Base-by-base conservation (phyloP, 352 stramenopile species). In the Elongisporangium anandrum region DNA sequence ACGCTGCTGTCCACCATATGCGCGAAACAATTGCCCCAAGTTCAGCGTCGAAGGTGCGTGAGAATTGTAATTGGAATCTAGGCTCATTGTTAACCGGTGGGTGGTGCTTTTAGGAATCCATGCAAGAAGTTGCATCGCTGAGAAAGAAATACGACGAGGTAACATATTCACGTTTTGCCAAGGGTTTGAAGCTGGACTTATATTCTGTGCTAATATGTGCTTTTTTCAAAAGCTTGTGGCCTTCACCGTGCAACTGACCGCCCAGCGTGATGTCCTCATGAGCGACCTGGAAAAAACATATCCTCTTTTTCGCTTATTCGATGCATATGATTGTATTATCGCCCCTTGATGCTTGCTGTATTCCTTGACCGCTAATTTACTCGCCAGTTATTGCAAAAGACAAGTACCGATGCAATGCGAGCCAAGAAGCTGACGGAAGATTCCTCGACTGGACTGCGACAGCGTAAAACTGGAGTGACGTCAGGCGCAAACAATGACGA, bases 81-180 rank as follows among this genome's bases (percentile, higher is more conserved):
- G 26, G 45, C 29, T 34, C 1, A 47, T 7, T 20, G 17, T 48
- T 56, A 41, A 23, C 0, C 61, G 12, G 15, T 29, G 7, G 47
- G 54, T 61, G 51, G 20, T 51, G 22, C 39, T 3, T 16, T 41
- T 45, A 92, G 58, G 81, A 90, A 58, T 58, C 71, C 15, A 75
- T 87, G 12, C 64, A 76, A 23, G 81, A 94, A 47, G 71, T 92
- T 19, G 78, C 73, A 24, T 69, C 69, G 16, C 63, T 96, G 23
- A 82, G 86, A 52, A 94, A 94, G 72, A 96, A 96, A 70, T 96
- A 96, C 64, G 85, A 94, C 59, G 87, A 96, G 74, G 83, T 93
- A 66, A 7, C 71, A n/a, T 41, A 47, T 1, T 5, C 13, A 10
- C 10, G 2, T 0, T 4, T 3, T 22, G 26, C 4, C 8, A 12